These are phyloP conservation scores for Sugiyamaella chiloensis DNA, from an alignment of 805 yeast species.

Conservation along the genomic window DNA sequence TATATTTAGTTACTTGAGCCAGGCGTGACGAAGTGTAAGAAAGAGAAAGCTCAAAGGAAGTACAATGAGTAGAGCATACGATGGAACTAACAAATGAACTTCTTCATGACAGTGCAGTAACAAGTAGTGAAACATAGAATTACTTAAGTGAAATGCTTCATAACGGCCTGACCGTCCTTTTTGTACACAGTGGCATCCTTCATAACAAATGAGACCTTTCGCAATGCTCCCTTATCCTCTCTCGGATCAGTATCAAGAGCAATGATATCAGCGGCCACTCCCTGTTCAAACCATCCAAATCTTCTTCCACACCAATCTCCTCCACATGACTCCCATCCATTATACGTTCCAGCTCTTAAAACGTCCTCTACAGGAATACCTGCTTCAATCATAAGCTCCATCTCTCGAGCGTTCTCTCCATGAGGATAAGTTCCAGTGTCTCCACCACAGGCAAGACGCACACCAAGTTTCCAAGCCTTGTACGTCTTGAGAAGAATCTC, in stretches of 20 bases:
- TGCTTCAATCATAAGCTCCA: conserved; percentile 8
- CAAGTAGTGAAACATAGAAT: neutral
- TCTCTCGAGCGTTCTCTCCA: conserved; percentile 8
- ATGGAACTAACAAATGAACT: too few species aligned
- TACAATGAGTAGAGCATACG: too few species aligned
- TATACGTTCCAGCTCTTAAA: conserved; percentile 2
- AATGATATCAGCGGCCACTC: conserved; percentile 3
- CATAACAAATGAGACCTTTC: conserved; percentile 7
- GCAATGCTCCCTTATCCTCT: neutral
- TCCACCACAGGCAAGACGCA: conserved; percentile 7
- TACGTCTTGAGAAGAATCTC: conserved; percentile 4
- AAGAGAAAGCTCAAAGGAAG: too few species aligned
- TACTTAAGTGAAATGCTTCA: neutral
- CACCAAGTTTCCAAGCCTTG: conserved; percentile 8
- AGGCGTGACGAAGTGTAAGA: too few species aligned
- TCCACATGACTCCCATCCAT: conserved; percentile 7
- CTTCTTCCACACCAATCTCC: conserved; percentile 6
- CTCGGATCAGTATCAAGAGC: conserved; percentile 6
- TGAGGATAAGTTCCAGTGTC: conserved; percentile 8
- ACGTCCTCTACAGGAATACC: conserved; percentile 7
- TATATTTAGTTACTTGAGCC: too few species aligned
- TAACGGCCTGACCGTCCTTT: neutral
- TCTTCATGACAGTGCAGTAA: too few species aligned
- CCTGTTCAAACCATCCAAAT: conserved; percentile 4
- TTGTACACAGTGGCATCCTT: conserved; percentile 8